These are phyloP conservation scores for Millerago galiae DNA, from an alignment of 805 yeast species.

Conservation along the genomic window DNA sequence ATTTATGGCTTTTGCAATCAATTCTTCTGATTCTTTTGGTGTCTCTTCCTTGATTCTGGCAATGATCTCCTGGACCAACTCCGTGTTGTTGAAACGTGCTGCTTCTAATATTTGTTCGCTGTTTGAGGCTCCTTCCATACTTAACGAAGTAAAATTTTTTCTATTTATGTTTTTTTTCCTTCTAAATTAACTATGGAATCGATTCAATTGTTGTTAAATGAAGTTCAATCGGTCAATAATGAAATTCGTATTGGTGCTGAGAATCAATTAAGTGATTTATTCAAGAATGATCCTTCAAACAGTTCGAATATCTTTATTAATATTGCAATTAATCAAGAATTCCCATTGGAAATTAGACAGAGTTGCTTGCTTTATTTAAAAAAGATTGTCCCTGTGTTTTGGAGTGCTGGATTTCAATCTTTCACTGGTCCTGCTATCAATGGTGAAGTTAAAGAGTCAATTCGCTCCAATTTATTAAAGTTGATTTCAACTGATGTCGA, in stretches of 20 bases:
- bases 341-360: constrained; percentile 29
- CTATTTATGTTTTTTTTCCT: background rate
- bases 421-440: constrained; percentile 61
- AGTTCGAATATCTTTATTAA: constrained; percentile 37
- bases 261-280: constrained; percentile 30
- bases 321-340: constrained; percentile 28
- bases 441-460: constrained; percentile 41
- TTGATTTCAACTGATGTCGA: constrained; percentile 39
- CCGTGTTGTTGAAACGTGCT: constrained; percentile 82
- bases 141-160: background rate
- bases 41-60: constrained; percentile 25
- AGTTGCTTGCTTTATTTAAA: constrained; percentile 61
- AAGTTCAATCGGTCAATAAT: constrained; percentile 36
- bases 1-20: constrained; percentile 51
- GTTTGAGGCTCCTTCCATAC: constrained; percentile 57
- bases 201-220: constrained; percentile 17
- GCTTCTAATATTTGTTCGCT: constrained; percentile 80
- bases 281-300: constrained; percentile 44
- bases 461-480: constrained; percentile 46
- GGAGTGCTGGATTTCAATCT: constrained; percentile 81
- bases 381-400: constrained; percentile 59
- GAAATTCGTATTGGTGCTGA: constrained; percentile 26
- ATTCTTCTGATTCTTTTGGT: constrained; percentile 12
- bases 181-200: constrained; percentile 5
- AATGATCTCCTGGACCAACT: constrained; percentile 55